Percentiles rank a stretch among this genome's conserved stretches.
These are phyloP conservation scores for Penicillium canariense DNA, from an alignment of 495 filamentous ascomycete species.

Conservation along the genomic window DNA sequence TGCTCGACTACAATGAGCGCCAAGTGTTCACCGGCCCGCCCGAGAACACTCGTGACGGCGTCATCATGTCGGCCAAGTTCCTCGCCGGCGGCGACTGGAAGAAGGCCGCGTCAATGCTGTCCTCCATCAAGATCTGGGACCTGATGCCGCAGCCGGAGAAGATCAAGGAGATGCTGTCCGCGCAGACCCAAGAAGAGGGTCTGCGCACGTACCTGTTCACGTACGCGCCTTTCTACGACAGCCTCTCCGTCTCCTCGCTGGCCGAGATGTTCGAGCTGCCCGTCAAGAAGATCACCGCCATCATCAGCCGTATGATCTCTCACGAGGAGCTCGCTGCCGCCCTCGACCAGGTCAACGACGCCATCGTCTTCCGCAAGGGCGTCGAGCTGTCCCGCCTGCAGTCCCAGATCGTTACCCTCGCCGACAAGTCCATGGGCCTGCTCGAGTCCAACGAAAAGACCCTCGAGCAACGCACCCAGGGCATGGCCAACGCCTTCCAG, in stretches of 20 bases:
- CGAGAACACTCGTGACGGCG: constrained; percentile 97
- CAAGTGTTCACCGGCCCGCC: constrained; percentile 98
- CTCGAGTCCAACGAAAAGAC: constrained; percentile 98
- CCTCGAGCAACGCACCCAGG: constrained; percentile 93
- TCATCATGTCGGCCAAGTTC: constrained; percentile 97
- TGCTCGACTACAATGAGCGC: constrained; percentile 98
- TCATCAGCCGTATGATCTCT: constrained; percentile 99
- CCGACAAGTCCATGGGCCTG: constrained; percentile 91
- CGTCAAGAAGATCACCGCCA: constrained; percentile 83
- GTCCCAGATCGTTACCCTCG: constrained; percentile 87
- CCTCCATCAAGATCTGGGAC: constrained; percentile 99
- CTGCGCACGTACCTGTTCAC: constrained; percentile 98
- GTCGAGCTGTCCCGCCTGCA: constrained; percentile 96
- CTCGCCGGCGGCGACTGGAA: constrained; percentile 98
- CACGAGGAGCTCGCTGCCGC: constrained; percentile 97
- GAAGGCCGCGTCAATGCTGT: constrained; percentile 86
- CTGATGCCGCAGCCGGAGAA: constrained; percentile 81
- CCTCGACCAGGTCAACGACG: constrained; percentile 94
- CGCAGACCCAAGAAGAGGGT: constrained; percentile 97
- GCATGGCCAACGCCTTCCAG: constrained; percentile 92
- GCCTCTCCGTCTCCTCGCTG: constrained; percentile 78
- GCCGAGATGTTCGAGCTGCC: constrained; percentile 94
- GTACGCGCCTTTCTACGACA: constrained; percentile 99
- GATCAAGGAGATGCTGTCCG: constrained; percentile 94
- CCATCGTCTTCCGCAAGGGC: constrained; percentile 98